phyloP scores from a whole-genome alignment of 1,284 basidiomycete genomes.

The Kalmanozyma brasiliensis region DNA sequence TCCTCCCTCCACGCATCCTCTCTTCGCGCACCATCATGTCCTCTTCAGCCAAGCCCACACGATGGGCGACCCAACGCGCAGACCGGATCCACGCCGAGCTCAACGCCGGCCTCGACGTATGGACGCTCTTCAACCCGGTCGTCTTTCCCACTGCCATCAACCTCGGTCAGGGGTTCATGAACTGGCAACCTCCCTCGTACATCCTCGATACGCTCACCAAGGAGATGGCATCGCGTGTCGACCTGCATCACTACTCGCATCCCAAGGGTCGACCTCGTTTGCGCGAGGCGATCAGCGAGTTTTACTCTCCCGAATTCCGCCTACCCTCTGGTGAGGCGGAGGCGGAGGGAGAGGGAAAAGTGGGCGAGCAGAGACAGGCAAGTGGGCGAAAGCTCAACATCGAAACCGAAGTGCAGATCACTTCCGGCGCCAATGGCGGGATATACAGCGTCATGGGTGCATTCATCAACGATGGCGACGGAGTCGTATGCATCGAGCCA shows the following conservation, averaged over 20 bases:
- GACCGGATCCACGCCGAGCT: conserved; percentile 54
- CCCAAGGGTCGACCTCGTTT: conserved; percentile 62
- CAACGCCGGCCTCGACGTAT: conserved; percentile 61
- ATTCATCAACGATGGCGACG: conserved; percentile 73
- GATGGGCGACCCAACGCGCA: conserved; percentile 43
- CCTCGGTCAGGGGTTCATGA: conserved; percentile 67
- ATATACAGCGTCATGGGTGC: conserved; percentile 63
- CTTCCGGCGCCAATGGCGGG: conserved; percentile 82
- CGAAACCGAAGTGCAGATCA: conserved; percentile 89
- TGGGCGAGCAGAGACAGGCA: conserved; percentile 37
- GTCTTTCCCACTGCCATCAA: conserved; percentile 66
- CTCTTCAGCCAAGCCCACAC: conserved; percentile 14
- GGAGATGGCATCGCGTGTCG: conserved; percentile 45
- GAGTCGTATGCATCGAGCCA: conserved; percentile 97
- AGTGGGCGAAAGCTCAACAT: conserved; percentile 78
- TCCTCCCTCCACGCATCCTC: conserved; percentile 4
- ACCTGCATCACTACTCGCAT: conserved; percentile 66
- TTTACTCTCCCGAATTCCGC: conserved; percentile 46
- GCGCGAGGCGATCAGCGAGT: conserved; percentile 55
- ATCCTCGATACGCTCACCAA: conserved; percentile 47
- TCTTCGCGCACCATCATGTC: conserved; percentile 27
- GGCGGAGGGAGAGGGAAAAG: conserved; percentile 12
- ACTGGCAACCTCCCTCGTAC: conserved; percentile 62
- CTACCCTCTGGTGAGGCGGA: conserved; percentile 52
- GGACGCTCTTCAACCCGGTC: conserved; percentile 65